Evolutionary conservation across 2,329 filamentous ascomycete genomes (phyloP), one percentile per base, ranked within the genome.

Genomic region (Periconia sp.): DNA sequence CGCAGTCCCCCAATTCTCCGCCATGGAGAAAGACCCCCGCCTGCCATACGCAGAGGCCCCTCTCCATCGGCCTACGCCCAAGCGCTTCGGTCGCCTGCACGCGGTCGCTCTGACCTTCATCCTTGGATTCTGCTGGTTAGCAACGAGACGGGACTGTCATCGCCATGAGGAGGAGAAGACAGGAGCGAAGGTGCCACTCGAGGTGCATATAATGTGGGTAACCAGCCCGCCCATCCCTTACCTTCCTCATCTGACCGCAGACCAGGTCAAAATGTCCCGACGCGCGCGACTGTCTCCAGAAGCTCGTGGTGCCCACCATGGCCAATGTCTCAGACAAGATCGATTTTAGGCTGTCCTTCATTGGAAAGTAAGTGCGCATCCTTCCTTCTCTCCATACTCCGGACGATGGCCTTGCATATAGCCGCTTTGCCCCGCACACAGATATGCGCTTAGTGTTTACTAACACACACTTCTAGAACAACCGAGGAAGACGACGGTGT

Each of bases 331-430:
- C 83, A 48, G 82, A 89, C 52, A 94, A 95, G 69, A 90, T 97
- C 49, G 86, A 96, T 76, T 97, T 99, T 69, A 87, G 81, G 21
- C 78, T 97, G 46, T 94, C 89, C 7, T 97, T 88, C 63, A 95
- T 99, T 61, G 94, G 92, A 63, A 85, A 77, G 83, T 89, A 77
- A 52, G 79, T 71, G 35, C 22, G 10, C 21, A 4, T 29, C 11
- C 28, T 18, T 34, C 11, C 18, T 36, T 6, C n/a, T n/a, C n/a
- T n/a, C n/a, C n/a, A n/a, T n/a, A n/a, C n/a, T n/a, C n/a, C n/a
- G n/a, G n/a, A n/a, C n/a, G n/a, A 31, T n/a, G 22, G 13, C 15
- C 15, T 15, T 40, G 36, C 39, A 46, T 40, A 52, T 36, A 35
- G 25, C 34, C 36, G 25, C 19, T 38, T 11, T 6, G 12, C 6